phyloP scores from a whole-genome alignment of 2,329 filamentous ascomycete species.

The Teratosphaeria epicoccoides region DNA sequence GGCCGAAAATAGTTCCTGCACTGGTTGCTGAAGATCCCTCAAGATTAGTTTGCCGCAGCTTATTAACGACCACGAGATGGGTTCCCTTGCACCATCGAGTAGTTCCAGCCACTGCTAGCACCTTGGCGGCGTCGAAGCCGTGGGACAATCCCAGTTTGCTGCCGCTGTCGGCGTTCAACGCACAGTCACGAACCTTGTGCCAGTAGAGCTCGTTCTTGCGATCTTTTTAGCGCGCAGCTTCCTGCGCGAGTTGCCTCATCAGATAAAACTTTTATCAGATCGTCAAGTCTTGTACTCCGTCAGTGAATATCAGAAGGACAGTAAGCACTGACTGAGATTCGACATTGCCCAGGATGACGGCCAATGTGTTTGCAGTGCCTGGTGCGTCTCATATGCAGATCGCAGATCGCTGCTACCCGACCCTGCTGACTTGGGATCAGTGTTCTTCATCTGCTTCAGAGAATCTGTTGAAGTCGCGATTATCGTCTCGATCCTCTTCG shows the following conservation, averaged over 20 bases:
- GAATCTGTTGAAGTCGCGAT: constrained; percentile 75
- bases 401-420: background rate
- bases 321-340: background rate
- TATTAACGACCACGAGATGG: too few relatives aligned
- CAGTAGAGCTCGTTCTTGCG: background rate
- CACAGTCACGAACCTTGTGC: background rate
- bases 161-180: background rate
- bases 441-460: constrained; percentile 86
- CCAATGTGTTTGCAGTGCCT: constrained; percentile 64
- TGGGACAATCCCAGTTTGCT: background rate
- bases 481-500: constrained; percentile 75
- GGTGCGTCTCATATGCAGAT: constrained; percentile 30
- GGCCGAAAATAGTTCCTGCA: too few relatives aligned
- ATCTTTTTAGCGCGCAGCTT: background rate
- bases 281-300: background rate
- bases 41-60: too few relatives aligned
- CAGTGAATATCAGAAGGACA: background rate
- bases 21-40: too few relatives aligned
- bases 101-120: background rate
- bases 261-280: constrained; percentile 1
- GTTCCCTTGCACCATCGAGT: background rate
- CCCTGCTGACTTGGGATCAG: constrained; percentile 22
- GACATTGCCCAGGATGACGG: constrained; percentile 38
- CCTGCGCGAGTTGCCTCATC: background rate
- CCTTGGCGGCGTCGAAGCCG: background rate